Evolutionary conservation across 2,329 filamentous ascomycete species (phyloP).

Genomic region (Cordyceps javanica): DNA sequence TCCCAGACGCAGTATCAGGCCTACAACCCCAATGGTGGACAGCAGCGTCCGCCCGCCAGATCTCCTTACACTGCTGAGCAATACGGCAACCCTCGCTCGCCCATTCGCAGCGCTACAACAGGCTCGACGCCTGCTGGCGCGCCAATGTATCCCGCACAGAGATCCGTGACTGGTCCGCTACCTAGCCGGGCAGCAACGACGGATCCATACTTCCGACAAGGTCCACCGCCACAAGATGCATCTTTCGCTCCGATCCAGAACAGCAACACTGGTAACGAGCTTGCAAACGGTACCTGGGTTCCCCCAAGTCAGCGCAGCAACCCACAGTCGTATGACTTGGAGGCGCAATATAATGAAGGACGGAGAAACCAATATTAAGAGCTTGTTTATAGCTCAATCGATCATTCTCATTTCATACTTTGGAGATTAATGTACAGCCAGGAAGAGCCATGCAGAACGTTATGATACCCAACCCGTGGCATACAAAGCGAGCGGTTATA

Average conservation of each 20-base stretch:
- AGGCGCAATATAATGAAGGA: conserved; percentile 23
- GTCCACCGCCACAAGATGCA: conserved; percentile 1
- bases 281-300: neutral
- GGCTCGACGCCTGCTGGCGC: conserved; percentile 29
- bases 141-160: conserved; percentile 31
- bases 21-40: conserved; percentile 25
- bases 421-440: conserved; percentile 1
- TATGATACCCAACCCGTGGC: conserved; percentile 1
- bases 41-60: conserved; percentile 22
- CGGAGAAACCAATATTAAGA: neutral
- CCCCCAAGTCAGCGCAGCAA: conserved; percentile 19
- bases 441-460: neutral
- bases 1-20: conserved; percentile 22
- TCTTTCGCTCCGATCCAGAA: neutral
- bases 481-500: neutral
- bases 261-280: neutral
- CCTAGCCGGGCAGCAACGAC: conserved; percentile 23
- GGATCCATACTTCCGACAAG: conserved; percentile 16
- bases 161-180: conserved; percentile 41
- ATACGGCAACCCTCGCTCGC: neutral
- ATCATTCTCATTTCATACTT: neutral
- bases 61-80: neutral
- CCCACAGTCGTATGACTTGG: conserved; percentile 31
- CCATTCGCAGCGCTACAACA: conserved; percentile 21
- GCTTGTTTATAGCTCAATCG: neutral